Evolutionary conservation across 371 early-diverging fungal genomes (phyloP), one percentile per base, ranked within the genome.

Genomic region (Rhizopus stolonifer): DNA sequence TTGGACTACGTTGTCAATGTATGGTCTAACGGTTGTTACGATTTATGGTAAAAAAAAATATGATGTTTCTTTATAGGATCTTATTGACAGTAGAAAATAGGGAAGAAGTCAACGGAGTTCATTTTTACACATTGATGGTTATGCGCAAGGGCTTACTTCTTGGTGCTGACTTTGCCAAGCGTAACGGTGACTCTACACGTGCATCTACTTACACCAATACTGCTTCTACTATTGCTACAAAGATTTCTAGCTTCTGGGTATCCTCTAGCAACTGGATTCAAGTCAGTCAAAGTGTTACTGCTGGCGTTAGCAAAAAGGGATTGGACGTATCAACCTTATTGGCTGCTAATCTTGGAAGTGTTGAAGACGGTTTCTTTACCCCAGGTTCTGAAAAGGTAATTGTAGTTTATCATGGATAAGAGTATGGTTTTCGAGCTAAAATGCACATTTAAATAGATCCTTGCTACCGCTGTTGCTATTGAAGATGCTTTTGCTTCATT

Each of bases 91-190:
- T n/a, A n/a, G n/a, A n/a, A n/a, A n/a, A n/a, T n/a, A n/a, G n/a
- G n/a, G 91, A 92, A 57, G 76, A 75, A 61, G 61, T 67, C 31
- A 65, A 65, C 21, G 75, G 72, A 29, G 25, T 70, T 34, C 90
- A 92, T 56, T 89, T 83, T 52, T 90, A 83, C 63, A 92, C 91
- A 5, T 52, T 65, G 23, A 58, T 81, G 70, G 87, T 82, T 5
- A 86, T 85, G 65, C 74, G 77, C 7, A 66, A 45, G 21, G 56
- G 88, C 54, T 71, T 90, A 26, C 72, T 87, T 22, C 79, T 79
- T 46, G 89, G 86, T 49, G 72, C 82, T 6, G 36, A 50, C 11
- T 68, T 88, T 49, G 84, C 82, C 36, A 10, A 46, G 47, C 48
- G 56, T 29, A 55, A 56, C 15, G 56, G 56, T 4, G 40, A 23